Percentiles rank a stretch among this genome's conserved stretches.
Conservation (phyloP, 176 grass and related monocot genomes). For the Saccharum officinarum region DNA sequence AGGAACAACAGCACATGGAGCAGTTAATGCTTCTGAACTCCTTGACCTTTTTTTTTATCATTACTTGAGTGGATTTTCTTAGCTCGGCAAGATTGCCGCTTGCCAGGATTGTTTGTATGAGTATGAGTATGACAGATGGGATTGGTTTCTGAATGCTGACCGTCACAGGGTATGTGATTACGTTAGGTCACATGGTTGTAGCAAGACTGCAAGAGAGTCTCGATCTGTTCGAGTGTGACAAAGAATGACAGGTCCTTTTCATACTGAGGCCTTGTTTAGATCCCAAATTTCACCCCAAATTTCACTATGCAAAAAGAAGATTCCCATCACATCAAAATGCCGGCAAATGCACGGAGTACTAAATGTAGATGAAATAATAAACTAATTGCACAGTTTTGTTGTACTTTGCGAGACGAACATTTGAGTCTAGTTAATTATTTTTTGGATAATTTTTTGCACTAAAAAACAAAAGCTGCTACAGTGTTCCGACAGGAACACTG, state of each 20-base stretch:
- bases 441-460: too few relatives aligned
- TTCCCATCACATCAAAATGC: too few relatives aligned
- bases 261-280: too few relatives aligned
- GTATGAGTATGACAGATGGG: background rate
- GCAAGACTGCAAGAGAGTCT: background rate
- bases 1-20: slow-evolving; percentile 49
- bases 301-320: too few relatives aligned
- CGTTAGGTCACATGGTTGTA: slow-evolving; percentile 3
- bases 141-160: slow-evolving; percentile 8
- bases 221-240: background rate
- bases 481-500: too few relatives aligned
- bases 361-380: too few relatives aligned
- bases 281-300: too few relatives aligned
- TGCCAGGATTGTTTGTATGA: slow-evolving; percentile 1
- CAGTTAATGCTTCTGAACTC: background rate
- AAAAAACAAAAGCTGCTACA: too few relatives aligned
- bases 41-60: background rate
- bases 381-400: too few relatives aligned
- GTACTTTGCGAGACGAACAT: too few relatives aligned
- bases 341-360: too few relatives aligned
- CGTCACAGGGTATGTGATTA: background rate
- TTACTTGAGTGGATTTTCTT: background rate
- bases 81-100: slow-evolving; percentile 1
- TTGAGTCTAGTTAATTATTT: too few relatives aligned
- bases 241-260: slow-evolving; percentile 21